phyloP scores from a whole-genome alignment of 2,329 filamentous ascomycete species.

The Cyanodermella asteris region DNA sequence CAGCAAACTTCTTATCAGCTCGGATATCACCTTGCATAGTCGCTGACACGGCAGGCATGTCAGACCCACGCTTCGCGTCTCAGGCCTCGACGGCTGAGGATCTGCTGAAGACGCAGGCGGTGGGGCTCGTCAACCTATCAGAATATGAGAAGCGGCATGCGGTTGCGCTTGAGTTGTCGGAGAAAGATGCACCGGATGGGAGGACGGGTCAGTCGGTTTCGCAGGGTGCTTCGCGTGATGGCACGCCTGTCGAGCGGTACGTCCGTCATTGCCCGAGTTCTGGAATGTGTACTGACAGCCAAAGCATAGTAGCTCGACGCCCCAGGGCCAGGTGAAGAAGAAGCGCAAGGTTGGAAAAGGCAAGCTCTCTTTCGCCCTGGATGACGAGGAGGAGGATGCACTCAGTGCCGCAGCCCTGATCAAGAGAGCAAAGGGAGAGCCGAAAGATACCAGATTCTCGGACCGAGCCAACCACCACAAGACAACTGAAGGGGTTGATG shows the following conservation, averaged over 20 bases:
- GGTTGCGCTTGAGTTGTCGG: slow-evolving; percentile 79
- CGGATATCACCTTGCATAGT: too few relatives aligned
- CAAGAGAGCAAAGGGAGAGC: too few relatives aligned
- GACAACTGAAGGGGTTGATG: too few relatives aligned
- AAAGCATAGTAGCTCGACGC: slow-evolving; percentile 33
- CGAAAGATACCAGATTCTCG: too few relatives aligned
- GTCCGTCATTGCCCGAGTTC: too few relatives aligned
- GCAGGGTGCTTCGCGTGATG: too few relatives aligned
- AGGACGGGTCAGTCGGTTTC: too few relatives aligned
- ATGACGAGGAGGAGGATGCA: slow-evolving; percentile 40
- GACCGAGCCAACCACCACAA: slow-evolving; percentile 10
- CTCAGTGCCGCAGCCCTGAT: too few relatives aligned
- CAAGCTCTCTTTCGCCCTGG: slow-evolving; percentile 35
- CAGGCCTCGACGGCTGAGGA: slow-evolving; percentile 61
- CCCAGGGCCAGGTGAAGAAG: slow-evolving; percentile 35
- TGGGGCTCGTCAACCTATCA: slow-evolving; percentile 74
- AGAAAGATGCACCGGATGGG: slow-evolving; percentile 52
- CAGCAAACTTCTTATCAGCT: too few relatives aligned
- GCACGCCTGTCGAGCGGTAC: too few relatives aligned
- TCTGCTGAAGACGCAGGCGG: slow-evolving; percentile 62
- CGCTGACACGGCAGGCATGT: too few relatives aligned
- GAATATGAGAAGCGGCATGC: slow-evolving; percentile 93
- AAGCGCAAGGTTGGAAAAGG: slow-evolving; percentile 30
- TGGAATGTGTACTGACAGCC: slow-evolving; percentile 32
- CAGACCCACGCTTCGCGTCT: slow-evolving; percentile 44